Percentiles rank a stretch among this genome's conserved stretches.
These are phyloP conservation scores for Cadophora malorum DNA, from an alignment of 2,329 filamentous ascomycete genomes.

Conservation along the genomic window DNA sequence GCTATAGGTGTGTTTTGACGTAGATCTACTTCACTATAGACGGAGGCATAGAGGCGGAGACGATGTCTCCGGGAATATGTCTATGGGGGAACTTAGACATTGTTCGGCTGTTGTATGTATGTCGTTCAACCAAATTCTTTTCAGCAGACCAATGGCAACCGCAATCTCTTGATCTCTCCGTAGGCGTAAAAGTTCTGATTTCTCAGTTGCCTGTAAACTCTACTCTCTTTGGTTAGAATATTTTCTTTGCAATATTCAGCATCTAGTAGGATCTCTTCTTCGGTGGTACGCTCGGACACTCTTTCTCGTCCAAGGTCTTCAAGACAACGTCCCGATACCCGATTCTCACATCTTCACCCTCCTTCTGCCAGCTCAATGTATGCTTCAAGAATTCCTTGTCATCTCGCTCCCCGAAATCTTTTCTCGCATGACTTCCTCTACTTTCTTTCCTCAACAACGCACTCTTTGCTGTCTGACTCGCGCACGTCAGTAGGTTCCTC, in stretches of 20 bases:
- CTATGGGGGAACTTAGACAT: too few species aligned
- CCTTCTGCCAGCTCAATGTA: conserved; percentile 54
- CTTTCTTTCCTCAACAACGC: conserved; percentile 53
- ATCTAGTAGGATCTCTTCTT: conserved; percentile 41
- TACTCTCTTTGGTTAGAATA: too few species aligned
- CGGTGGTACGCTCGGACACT: conserved; percentile 46
- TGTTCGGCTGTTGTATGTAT: too few species aligned
- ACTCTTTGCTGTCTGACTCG: conserved; percentile 53
- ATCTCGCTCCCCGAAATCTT: conserved; percentile 52
- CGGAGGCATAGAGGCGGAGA: background rate
- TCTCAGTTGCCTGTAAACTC: too few species aligned
- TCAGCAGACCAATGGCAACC: too few species aligned
- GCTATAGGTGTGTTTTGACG: background rate
- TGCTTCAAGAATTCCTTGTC: conserved; percentile 55
- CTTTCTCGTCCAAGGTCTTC: conserved; percentile 52
- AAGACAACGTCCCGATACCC: conserved; percentile 51
- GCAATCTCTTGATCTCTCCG: too few species aligned
- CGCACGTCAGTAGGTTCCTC: conserved; percentile 54
- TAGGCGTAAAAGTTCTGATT: too few species aligned
- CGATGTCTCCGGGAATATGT: too few species aligned
- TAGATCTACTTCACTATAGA: background rate
- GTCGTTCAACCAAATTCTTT: too few species aligned
- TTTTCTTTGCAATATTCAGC: background rate
- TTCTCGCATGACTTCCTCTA: conserved; percentile 54
- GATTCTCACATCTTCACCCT: conserved; percentile 49